A percentile compares a stretch with the other conserved stretches of the same genome.
Conservation (phyloP, 2,329 filamentous ascomycete genomes). For the Botrytis squamosa region DNA sequence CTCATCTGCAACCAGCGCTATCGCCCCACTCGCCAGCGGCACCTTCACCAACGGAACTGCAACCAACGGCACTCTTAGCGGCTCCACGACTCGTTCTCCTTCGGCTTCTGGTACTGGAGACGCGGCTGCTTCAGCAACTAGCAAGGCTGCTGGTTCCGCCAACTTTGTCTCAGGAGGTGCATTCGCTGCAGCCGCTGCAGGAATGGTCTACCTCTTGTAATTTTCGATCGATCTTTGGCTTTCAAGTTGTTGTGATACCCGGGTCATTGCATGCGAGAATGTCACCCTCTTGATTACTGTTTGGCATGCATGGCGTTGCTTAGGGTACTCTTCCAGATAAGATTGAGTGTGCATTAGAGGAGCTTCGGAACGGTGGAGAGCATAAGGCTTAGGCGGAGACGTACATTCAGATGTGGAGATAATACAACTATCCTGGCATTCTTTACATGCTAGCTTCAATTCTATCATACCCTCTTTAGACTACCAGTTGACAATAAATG, state of each 20-base stretch:
- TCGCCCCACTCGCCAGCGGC: constrained; percentile 3
- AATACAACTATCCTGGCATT: constrained; percentile 15
- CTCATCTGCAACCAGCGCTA: constrained; percentile 15
- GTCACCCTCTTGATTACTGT: constrained; percentile 20
- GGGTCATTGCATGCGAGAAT: constrained; percentile 18
- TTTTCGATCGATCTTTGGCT: constrained; percentile 8
- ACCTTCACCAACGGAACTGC: constrained; percentile 17
- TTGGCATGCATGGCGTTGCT: constrained; percentile 17
- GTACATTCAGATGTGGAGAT: constrained; percentile 9
- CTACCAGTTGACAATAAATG: background rate
- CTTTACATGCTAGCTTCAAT: constrained; percentile 18
- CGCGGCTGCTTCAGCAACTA: background rate
- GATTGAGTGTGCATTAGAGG: constrained; percentile 12
- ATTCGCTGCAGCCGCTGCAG: constrained; percentile 19
- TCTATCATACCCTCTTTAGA: constrained; percentile 10
- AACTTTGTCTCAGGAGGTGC: constrained; percentile 16
- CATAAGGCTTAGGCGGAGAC: constrained; percentile 11
- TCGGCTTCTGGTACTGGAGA: background rate
- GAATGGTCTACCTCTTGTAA: constrained; percentile 20
- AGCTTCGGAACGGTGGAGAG: constrained; percentile 12
- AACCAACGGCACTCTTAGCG: constrained; percentile 9
- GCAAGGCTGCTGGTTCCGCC: constrained; percentile 13
- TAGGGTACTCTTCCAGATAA: constrained; percentile 14
- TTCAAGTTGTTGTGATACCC: constrained; percentile 17
- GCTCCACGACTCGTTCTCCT: constrained; percentile 3